These are phyloP conservation scores for Chlamydomonas reinhardtii DNA, from an alignment of 163 green algal species.

Conservation along the genomic window DNA sequence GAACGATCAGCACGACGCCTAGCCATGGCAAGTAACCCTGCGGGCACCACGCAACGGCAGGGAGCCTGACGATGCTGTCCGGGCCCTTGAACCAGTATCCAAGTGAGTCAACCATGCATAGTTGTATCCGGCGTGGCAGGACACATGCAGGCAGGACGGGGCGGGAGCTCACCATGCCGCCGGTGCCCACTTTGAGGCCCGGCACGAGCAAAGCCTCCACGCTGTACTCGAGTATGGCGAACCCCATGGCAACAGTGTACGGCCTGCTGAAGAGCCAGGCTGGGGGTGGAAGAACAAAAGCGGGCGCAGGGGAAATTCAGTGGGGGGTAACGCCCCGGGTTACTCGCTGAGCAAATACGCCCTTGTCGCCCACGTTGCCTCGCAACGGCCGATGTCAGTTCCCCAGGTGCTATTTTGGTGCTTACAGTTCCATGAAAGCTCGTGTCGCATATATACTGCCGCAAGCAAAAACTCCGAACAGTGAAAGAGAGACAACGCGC, in stretches of 20 bases:
- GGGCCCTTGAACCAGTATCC: not conserved
- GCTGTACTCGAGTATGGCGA: conserved; percentile 71
- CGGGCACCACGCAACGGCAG: not conserved
- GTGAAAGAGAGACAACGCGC: conserved; percentile 74
- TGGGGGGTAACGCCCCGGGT: too few species aligned
- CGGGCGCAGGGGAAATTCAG: too few species aligned
- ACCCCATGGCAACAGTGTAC: conserved; percentile 78
- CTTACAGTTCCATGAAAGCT: conserved; percentile 74
- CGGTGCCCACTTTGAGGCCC: conserved; percentile 51
- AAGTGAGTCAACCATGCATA: too few species aligned
- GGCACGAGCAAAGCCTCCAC: conserved; percentile 62
- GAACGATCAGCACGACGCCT: conserved; percentile 69
- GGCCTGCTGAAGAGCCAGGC: conserved; percentile 78
- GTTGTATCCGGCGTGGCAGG: too few species aligned
- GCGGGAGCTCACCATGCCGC: not conserved
- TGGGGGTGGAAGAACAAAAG: conserved; percentile 30
- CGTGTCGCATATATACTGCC: conserved; percentile 60
- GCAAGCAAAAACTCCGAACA: conserved; percentile 77
- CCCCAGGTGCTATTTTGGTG: not conserved
- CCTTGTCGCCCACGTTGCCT: too few species aligned
- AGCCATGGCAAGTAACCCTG: conserved; percentile 21
- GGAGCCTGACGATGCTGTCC: not conserved
- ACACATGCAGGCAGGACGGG: not conserved
- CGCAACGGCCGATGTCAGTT: too few species aligned
- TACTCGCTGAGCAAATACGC: too few species aligned